A percentile compares a stretch with the other conserved stretches of the same genome.
Conservation (phyloP, 139 green algal genomes). For the Diplosphaera chodatii region DNA sequence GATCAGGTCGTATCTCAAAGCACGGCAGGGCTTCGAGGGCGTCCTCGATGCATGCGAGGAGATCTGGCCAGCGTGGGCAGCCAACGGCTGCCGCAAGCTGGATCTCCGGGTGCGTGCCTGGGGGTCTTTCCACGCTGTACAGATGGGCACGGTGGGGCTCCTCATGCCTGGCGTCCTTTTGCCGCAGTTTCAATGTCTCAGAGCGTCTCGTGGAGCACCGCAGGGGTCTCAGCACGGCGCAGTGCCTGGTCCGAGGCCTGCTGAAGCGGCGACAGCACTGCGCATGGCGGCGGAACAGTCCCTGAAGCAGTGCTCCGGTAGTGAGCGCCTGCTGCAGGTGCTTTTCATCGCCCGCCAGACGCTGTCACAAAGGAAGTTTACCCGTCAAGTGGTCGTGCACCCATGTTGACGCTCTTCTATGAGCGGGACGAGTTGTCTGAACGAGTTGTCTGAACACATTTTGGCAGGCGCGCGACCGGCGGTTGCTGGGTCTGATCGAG, state of each 20-base stretch:
- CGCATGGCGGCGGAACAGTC: too few species aligned
- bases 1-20: background rate
- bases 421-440: too few species aligned
- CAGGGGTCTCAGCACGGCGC: background rate
- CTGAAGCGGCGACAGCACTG: background rate
- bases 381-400: too few species aligned
- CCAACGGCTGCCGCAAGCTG: background rate
- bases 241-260: background rate
- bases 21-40: background rate
- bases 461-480: background rate
- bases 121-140: too few species aligned
- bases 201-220: too few species aligned
- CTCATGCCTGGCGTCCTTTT: too few species aligned
- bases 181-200: too few species aligned
- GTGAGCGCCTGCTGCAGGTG: background rate
- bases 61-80: background rate
- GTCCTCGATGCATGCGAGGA: background rate
- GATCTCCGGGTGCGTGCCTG: background rate
- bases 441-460: too few species aligned
- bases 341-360: too few species aligned
- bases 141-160: too few species aligned
- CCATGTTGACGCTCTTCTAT: too few species aligned
- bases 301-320: background rate
- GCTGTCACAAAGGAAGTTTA: too few species aligned
- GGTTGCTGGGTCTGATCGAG: slow-evolving; percentile 5